A percentile compares a stretch with the other conserved stretches of the same genome.
Conservation (phyloP, 2,329 filamentous ascomycete genomes). For the Phaeosphaeria sp. region DNA sequence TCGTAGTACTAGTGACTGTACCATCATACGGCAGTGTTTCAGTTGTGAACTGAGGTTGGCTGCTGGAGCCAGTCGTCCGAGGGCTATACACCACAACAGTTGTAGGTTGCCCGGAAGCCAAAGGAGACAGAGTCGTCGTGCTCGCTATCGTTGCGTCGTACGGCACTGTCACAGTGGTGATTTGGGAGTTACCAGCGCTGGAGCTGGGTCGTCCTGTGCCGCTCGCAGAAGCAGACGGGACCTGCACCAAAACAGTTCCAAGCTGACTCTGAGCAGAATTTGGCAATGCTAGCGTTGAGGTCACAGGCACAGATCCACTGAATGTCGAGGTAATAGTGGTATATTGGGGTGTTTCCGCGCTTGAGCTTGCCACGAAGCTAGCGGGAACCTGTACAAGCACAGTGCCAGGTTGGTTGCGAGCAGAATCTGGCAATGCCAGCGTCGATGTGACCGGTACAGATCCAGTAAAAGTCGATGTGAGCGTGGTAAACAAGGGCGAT, state of each 20-base stretch:
- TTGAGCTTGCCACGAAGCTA: not conserved
- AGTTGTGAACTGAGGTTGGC: not conserved
- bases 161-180: not conserved
- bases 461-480: not conserved
- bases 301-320: not conserved
- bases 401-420: not conserved
- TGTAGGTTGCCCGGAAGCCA: not conserved
- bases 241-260: not conserved
- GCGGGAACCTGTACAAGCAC: not conserved
- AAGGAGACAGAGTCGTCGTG: not conserved
- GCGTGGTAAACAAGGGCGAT: not conserved
- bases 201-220: not conserved
- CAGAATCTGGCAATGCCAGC: not conserved
- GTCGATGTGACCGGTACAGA: not conserved
- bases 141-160: not conserved
- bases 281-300: not conserved
- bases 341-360: not conserved
- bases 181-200: not conserved
- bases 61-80: not conserved
- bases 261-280: not conserved
- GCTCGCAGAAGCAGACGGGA: not conserved
- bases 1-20: not conserved
- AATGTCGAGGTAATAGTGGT: not conserved
- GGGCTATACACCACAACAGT: not conserved
- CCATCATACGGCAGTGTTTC: not conserved